A percentile compares a stretch with the other conserved stretches of the same genome.
Conservation (phyloP, 768 basidiomycete species). For the Suillus lakei region DNA sequence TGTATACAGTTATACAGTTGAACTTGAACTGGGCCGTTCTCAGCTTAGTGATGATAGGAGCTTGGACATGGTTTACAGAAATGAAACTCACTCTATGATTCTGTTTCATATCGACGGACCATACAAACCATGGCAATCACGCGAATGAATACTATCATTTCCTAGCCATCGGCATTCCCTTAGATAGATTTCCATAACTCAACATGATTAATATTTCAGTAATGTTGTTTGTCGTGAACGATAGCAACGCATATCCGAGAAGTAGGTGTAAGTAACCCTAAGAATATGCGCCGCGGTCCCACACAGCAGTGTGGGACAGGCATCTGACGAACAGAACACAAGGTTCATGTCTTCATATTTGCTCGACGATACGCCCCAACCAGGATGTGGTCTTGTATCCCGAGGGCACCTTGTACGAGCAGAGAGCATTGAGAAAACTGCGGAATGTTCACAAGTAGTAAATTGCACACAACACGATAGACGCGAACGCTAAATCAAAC, state of each 20-base stretch:
- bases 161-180: not conserved
- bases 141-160: not conserved
- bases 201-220: not conserved
- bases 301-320: not conserved
- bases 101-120: not conserved
- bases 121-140: not conserved
- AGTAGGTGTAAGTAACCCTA: not conserved
- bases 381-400: constrained; percentile 63
- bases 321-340: constrained; percentile 4
- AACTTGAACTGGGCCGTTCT: constrained; percentile 64
- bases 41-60: constrained; percentile 55
- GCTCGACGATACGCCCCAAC: constrained; percentile 80
- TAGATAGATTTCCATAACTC: too few species aligned
- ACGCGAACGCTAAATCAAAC: constrained; percentile 7
- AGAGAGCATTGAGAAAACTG: constrained; percentile 21
- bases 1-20: constrained; percentile 74
- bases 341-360: constrained; percentile 43
- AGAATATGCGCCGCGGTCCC: not conserved
- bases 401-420: constrained; percentile 83
- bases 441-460: constrained; percentile 9
- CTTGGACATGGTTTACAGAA: constrained; percentile 66
- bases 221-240: not conserved
- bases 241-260: not conserved
- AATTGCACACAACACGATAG: constrained; percentile 8
- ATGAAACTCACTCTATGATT: constrained; percentile 48